phyloP scores from a whole-genome alignment of 1,139 yeast species.

The Debaryomyces nepalensis region DNA sequence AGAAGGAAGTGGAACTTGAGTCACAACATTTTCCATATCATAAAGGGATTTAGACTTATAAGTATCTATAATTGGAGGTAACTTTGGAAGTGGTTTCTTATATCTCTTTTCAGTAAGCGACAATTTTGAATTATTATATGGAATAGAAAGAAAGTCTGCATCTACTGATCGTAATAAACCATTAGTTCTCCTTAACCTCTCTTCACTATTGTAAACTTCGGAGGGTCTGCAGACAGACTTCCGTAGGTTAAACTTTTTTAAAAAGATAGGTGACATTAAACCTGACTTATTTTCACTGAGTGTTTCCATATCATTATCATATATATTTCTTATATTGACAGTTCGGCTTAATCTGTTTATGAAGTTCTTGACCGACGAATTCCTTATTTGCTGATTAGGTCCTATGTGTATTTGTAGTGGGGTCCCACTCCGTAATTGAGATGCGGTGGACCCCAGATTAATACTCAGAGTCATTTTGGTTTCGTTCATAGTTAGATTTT shows the following conservation, averaged over 20 bases:
- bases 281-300: conserved; percentile 10
- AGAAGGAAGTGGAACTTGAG: conserved; percentile 10
- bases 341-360: conserved; percentile 26
- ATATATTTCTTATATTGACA: conserved; percentile 13
- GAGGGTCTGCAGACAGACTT: conserved; percentile 18
- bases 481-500: conserved; percentile 11
- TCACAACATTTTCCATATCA: conserved; percentile 16
- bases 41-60: conserved; percentile 12
- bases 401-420: conserved; percentile 2
- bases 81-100: conserved; percentile 20
- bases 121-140: conserved; percentile 12
- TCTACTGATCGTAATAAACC: conserved; percentile 8
- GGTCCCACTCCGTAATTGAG: conserved; percentile 3
- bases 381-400: conserved; percentile 5
- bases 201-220: conserved; percentile 5
- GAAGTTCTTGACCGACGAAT: conserved; percentile 19
- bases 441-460: conserved; percentile 3
- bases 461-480: conserved; percentile 3
- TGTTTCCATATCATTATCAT: conserved; percentile 9
- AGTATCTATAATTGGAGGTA: conserved; percentile 23
- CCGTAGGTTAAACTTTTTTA: conserved; percentile 38
- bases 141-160: conserved; percentile 14
- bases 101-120: conserved; percentile 2
- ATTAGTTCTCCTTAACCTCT: conserved; percentile 9
- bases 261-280: conserved; percentile 37